Evolutionary conservation across 2,329 filamentous ascomycete species (phyloP).

Genomic region (Cyclaneusma minus): DNA sequence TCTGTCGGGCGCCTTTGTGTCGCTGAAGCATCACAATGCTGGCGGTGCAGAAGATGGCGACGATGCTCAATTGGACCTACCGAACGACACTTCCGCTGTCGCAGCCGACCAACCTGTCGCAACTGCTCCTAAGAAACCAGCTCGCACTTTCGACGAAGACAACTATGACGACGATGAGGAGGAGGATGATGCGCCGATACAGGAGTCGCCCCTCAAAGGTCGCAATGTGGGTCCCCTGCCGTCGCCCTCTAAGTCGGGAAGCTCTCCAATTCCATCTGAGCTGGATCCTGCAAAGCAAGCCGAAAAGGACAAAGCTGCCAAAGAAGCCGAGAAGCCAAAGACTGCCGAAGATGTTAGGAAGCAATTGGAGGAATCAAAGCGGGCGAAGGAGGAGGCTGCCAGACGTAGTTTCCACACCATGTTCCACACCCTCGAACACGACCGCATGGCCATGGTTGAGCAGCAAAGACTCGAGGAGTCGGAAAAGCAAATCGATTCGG

Average conservation of each 20-base stretch:
- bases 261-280: conserved; percentile 39
- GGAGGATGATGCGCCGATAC: conserved; percentile 43
- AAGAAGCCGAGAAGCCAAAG: conserved; percentile 46
- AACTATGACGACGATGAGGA: conserved; percentile 70
- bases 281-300: conserved; percentile 39
- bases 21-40: too few species aligned
- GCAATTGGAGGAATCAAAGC: conserved; percentile 82
- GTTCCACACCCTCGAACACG: conserved; percentile 91
- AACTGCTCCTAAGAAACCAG: conserved; percentile 50
- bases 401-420: conserved; percentile 84
- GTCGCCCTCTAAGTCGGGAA: conserved; percentile 56
- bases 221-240: conserved; percentile 36
- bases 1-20: too few species aligned
- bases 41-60: too few species aligned
- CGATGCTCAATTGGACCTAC: too few species aligned
- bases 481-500: conserved; percentile 87
- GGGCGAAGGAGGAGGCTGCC: conserved; percentile 76
- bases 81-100: too few species aligned
- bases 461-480: conserved; percentile 95
- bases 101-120: conserved; percentile 13
- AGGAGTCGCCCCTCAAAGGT: conserved; percentile 33
- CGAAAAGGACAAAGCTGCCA: conserved; percentile 33
- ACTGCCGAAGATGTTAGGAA: conserved; percentile 80
- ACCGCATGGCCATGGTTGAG: conserved; percentile 91
- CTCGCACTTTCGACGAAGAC: conserved; percentile 67